Conservation (phyloP, 2,329 filamentous ascomycete species). For the Botrytis medusae region DNA sequence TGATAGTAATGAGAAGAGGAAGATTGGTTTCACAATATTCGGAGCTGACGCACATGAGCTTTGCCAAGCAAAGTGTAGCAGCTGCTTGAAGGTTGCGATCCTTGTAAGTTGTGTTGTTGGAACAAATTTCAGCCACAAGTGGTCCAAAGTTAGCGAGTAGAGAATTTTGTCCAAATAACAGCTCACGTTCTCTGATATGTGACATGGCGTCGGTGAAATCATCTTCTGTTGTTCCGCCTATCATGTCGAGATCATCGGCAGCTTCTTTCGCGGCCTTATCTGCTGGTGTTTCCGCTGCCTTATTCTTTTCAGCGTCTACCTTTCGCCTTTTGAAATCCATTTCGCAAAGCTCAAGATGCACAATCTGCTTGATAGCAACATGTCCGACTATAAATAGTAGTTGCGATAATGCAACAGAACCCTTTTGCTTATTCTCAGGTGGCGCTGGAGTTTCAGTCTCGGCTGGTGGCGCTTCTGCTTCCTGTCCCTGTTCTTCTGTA, state of each 20-base stretch:
- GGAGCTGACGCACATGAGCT: slow-evolving; percentile 96
- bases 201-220: slow-evolving; percentile 87
- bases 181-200: slow-evolving; percentile 79
- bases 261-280: slow-evolving; percentile 62
- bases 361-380: slow-evolving; percentile 97
- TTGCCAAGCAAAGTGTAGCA: slow-evolving; percentile 90
- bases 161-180: slow-evolving; percentile 79
- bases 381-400: slow-evolving; percentile 94
- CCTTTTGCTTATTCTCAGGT: slow-evolving; percentile 55
- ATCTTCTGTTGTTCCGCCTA: slow-evolving; percentile 93
- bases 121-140: slow-evolving; percentile 88
- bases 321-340: slow-evolving; percentile 97
- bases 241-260: slow-evolving; percentile 89
- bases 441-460: slow-evolving; percentile 20
- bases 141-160: slow-evolving; percentile 89
- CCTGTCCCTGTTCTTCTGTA: slow-evolving; percentile 35
- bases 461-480: slow-evolving; percentile 20
- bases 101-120: slow-evolving; percentile 88
- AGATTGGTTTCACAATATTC: slow-evolving; percentile 96
- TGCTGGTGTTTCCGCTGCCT: slow-evolving; percentile 46
- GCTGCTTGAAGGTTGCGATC: slow-evolving; percentile 90
- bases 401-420: slow-evolving; percentile 78
- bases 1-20: slow-evolving; percentile 92
- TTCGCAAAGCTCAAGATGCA: slow-evolving; percentile 95
- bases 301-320: slow-evolving; percentile 77